Conservation (phyloP, 768 basidiomycete species). For the Mycena amicta region DNA sequence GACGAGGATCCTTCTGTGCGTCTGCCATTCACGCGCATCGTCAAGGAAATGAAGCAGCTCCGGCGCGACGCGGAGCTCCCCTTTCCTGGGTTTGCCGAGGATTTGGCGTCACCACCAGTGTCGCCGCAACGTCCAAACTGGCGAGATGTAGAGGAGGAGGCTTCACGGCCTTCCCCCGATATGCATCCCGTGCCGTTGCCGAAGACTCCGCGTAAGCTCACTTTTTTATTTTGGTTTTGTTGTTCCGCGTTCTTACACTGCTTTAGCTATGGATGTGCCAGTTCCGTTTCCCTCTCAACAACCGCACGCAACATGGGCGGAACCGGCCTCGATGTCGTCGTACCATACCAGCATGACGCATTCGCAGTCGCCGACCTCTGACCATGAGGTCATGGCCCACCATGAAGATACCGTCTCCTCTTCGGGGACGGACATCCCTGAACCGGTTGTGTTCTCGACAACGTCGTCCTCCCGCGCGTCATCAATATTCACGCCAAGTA, state of each 20-base stretch:
- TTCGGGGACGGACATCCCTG: conserved; percentile 35
- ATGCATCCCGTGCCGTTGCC: conserved; percentile 39
- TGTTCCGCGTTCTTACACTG: not conserved
- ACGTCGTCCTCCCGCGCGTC: conserved; percentile 39
- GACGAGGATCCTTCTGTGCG: conserved; percentile 48
- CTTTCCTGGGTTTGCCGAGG: conserved; percentile 33
- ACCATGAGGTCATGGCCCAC: conserved; percentile 20
- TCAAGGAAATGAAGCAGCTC: conserved; percentile 45
- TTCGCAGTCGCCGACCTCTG: conserved; percentile 17
- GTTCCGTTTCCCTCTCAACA: conserved; percentile 5
- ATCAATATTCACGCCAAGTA: conserved; percentile 33
- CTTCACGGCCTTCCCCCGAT: conserved; percentile 36
- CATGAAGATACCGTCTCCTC: conserved; percentile 39
- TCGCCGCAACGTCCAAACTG: conserved; percentile 18
- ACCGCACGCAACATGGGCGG: conserved; percentile 6
- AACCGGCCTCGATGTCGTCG: conserved; percentile 19
- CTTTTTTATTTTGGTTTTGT: not conserved
- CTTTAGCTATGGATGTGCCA: conserved; percentile 17
- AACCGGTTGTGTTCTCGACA: conserved; percentile 37
- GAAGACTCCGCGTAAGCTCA: conserved; percentile 26
- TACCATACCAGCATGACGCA: conserved; percentile 28
- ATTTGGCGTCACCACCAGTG: conserved; percentile 30
- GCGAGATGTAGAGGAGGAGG: conserved; percentile 13
- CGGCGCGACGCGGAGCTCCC: conserved; percentile 33
- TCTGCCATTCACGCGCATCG: conserved; percentile 54